Conservation (phyloP, 1,284 basidiomycete species). For the Puccinia sorghi region DNA sequence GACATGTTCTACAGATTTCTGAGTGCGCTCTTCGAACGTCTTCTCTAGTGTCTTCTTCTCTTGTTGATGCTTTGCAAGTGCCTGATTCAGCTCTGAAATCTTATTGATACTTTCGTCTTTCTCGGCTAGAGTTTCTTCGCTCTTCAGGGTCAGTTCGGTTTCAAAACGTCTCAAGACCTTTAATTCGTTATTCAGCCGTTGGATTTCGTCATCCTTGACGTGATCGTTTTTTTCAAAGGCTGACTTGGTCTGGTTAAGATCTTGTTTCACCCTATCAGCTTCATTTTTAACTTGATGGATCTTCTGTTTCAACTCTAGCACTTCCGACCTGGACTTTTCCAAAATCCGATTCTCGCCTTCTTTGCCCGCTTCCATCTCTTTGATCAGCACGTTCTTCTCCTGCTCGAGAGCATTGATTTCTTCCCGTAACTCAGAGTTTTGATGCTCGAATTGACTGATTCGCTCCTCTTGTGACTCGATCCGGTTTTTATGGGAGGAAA, state of each 20-base stretch:
- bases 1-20: constrained; percentile 6
- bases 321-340: constrained; percentile 41
- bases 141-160: constrained; percentile 14
- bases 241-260: constrained; percentile 44
- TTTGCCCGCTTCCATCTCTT: constrained; percentile 48
- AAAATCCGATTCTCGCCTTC: constrained; percentile 49
- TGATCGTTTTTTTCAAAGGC: constrained; percentile 49
- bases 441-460: constrained; percentile 18
- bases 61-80: constrained; percentile 22
- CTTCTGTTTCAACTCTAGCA: constrained; percentile 50
- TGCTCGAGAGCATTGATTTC: constrained; percentile 36
- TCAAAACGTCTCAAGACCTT: constrained; percentile 21
- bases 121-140: constrained; percentile 9
- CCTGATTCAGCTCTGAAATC: constrained; percentile 24
- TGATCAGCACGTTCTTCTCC: constrained; percentile 47
- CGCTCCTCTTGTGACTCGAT: constrained; percentile 42
- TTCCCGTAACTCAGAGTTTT: constrained; percentile 30
- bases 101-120: constrained; percentile 23
- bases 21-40: constrained; percentile 22
- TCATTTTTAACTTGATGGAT: constrained; percentile 43
- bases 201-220: constrained; percentile 47
- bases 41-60: constrained; percentile 25
- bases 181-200: constrained; percentile 40
- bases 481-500: constrained; percentile 19
- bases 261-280: constrained; percentile 32